phyloP scores from a whole-genome alignment of 371 early-diverging fungal genomes.

The Mucor lusitanicus region DNA sequence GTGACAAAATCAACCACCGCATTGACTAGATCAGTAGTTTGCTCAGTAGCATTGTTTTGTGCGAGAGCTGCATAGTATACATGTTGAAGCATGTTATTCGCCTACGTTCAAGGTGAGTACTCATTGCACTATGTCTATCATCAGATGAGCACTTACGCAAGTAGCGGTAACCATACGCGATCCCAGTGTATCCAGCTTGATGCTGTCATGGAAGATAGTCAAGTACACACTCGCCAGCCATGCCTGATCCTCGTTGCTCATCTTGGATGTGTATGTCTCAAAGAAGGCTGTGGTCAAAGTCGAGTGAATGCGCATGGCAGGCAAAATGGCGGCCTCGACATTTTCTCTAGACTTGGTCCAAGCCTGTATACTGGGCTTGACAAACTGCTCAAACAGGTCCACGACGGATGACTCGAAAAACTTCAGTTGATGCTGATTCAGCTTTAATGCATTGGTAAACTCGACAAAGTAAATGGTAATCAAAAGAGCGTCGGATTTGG shows the following conservation, averaged over 20 bases:
- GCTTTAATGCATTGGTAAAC: slow-evolving; percentile 47
- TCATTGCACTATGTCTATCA: not conserved
- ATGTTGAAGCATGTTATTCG: slow-evolving; percentile 39
- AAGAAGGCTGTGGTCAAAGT: slow-evolving; percentile 45
- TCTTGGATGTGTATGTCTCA: slow-evolving; percentile 39
- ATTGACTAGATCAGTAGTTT: slow-evolving; percentile 18
- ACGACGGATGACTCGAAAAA: slow-evolving; percentile 17
- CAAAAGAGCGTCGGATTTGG: slow-evolving; percentile 19
- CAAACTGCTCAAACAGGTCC: slow-evolving; percentile 23
- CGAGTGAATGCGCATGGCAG: slow-evolving; percentile 55
- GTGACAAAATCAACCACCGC: slow-evolving; percentile 28
- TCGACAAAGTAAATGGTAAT: slow-evolving; percentile 39
- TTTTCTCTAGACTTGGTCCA: slow-evolving; percentile 5
- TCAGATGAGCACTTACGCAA: not conserved
- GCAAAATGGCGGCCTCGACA: slow-evolving; percentile 23
- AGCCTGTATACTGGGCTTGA: slow-evolving; percentile 22
- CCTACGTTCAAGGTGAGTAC: slow-evolving; percentile 12
- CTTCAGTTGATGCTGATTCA: slow-evolving; percentile 41
- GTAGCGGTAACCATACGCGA: slow-evolving; percentile 14
- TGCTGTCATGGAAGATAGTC: not conserved
- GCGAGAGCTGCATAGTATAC: slow-evolving; percentile 26
- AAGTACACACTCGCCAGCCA: slow-evolving; percentile 15
- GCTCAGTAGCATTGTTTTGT: not conserved
- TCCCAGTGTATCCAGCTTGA: not conserved
- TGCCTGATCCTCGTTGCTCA: slow-evolving; percentile 10